phyloP scores from a whole-genome alignment of 192 early-diverging fungal genomes.

The Gryganskiella cystojenkinii region DNA sequence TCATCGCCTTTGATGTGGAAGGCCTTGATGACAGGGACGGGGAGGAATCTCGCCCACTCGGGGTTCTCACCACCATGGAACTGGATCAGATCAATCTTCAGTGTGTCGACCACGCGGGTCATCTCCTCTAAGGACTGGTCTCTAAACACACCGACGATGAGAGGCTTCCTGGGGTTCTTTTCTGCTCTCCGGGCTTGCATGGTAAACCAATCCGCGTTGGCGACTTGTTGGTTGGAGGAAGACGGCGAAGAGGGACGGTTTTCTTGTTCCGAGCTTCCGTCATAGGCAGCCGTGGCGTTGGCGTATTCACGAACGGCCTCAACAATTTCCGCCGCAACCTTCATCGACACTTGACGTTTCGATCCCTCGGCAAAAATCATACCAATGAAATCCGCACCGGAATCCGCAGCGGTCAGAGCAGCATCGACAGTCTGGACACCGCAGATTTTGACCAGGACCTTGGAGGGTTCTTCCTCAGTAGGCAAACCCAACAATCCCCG shows the following conservation, averaged over 20 bases:
- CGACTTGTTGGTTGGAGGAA: conserved; percentile 7
- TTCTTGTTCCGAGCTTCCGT: neutral
- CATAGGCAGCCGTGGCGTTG: conserved; percentile 33
- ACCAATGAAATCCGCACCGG: conserved; percentile 92
- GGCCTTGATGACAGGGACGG: conserved; percentile 90
- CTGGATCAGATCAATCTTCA: conserved; percentile 92
- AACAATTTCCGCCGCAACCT: conserved; percentile 78
- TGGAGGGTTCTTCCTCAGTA: conserved; percentile 26
- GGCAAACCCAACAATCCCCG: conserved; percentile 66
- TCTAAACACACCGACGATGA: conserved; percentile 94
- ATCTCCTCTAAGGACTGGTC: conserved; percentile 87
- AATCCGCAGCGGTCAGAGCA: conserved; percentile 76
- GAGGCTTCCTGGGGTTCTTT: conserved; percentile 67
- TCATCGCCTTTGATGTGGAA: conserved; percentile 80
- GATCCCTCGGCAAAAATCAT: conserved; percentile 91
- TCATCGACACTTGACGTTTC: conserved; percentile 78
- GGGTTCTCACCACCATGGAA: conserved; percentile 87
- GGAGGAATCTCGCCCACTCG: conserved; percentile 73
- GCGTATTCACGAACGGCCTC: conserved; percentile 64
- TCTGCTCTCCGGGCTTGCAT: conserved; percentile 57
- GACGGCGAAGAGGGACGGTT: neutral
- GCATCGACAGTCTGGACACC: conserved; percentile 87
- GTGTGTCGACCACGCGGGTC: conserved; percentile 63
- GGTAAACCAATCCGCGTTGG: conserved; percentile 60
- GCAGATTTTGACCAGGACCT: conserved; percentile 89